These are phyloP conservation scores for Podila verticillata DNA, from an alignment of 192 early-diverging fungal species.

Conservation along the genomic window DNA sequence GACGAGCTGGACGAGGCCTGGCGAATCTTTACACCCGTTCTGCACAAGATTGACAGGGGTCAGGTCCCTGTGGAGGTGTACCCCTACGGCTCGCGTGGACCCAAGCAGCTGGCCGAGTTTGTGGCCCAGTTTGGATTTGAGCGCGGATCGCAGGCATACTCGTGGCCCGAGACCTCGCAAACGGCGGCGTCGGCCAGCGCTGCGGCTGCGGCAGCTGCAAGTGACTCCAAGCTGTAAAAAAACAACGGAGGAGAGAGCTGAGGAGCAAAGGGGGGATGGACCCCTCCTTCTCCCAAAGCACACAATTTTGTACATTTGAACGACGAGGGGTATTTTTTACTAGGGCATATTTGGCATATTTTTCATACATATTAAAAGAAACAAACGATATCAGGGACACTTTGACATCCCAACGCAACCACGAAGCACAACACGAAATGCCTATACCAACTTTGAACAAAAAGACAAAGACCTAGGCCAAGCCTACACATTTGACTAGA, in stretches of 20 bases:
- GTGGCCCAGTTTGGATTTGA: slow-evolving; percentile 67
- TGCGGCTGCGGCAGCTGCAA: slow-evolving; percentile 20
- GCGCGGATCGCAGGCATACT: slow-evolving; percentile 50
- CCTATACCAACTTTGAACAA: too few relatives aligned
- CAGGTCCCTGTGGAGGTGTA: slow-evolving; percentile 74
- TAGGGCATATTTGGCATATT: too few relatives aligned
- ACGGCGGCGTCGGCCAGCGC: slow-evolving; percentile 9
- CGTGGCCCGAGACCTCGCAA: slow-evolving; percentile 58
- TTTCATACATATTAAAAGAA: too few relatives aligned
- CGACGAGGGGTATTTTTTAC: too few relatives aligned
- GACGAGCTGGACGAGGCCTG: slow-evolving; percentile 90
- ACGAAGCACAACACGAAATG: too few relatives aligned
- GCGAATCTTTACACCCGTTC: slow-evolving; percentile 89
- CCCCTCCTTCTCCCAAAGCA: too few relatives aligned
- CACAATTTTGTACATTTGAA: too few relatives aligned
- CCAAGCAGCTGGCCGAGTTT: slow-evolving; percentile 81
- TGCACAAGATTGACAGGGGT: slow-evolving; percentile 81
- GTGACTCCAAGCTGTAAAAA: slow-evolving; percentile 7
- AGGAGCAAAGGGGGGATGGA: too few relatives aligned
- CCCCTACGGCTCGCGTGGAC: slow-evolving; percentile 86
- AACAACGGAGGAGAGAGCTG: background rate
- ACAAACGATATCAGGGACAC: too few relatives aligned
- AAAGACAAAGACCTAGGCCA: too few relatives aligned
- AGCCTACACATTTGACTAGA: too few relatives aligned
- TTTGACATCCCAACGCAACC: too few relatives aligned